Conservation (phyloP, 148 eudicot species). For the Rhododendron williamsianum region DNA sequence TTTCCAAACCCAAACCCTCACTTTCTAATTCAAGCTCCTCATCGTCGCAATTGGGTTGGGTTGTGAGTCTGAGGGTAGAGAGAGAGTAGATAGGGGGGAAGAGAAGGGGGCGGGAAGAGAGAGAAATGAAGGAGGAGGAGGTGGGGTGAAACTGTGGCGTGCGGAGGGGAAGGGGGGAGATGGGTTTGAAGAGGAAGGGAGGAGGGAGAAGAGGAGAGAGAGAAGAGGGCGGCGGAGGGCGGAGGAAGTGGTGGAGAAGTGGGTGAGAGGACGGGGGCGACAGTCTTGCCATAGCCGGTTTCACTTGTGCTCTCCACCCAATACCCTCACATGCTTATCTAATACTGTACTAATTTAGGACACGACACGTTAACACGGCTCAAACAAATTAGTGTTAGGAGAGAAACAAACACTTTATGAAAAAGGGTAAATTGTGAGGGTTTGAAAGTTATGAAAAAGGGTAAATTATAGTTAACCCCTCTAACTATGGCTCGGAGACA, state of each 20-base stretch:
- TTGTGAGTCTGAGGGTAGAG: neutral
- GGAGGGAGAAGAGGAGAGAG: neutral
- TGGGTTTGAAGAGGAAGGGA: neutral
- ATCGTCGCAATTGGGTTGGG: neutral
- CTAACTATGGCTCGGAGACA: too few relatives aligned
- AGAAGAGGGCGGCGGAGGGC: conserved; percentile 1
- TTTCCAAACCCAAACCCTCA: neutral
- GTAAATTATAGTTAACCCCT: too few relatives aligned
- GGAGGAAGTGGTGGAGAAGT: conserved; percentile 7
- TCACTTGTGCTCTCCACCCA: neutral
- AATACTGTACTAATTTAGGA: too few relatives aligned
- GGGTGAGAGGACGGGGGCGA: conserved; percentile 12
- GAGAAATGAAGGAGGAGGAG: neutral
- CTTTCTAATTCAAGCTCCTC: neutral
- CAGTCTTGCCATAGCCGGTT: conserved; percentile 9
- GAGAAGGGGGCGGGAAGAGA: neutral
- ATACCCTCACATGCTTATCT: neutral
- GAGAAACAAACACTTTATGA: too few relatives aligned
- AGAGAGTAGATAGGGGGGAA: neutral
- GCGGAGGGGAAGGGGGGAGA: neutral
- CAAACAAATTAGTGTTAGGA: too few relatives aligned
- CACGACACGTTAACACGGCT: too few relatives aligned
- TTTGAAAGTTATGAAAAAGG: too few relatives aligned
- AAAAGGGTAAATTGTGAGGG: too few relatives aligned
- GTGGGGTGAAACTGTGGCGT: neutral